A percentile compares a stretch with the other conserved stretches of the same genome.
These are phyloP conservation scores for Alternaria ethzedia DNA, from an alignment of 2,329 filamentous ascomycete species.

Conservation along the genomic window DNA sequence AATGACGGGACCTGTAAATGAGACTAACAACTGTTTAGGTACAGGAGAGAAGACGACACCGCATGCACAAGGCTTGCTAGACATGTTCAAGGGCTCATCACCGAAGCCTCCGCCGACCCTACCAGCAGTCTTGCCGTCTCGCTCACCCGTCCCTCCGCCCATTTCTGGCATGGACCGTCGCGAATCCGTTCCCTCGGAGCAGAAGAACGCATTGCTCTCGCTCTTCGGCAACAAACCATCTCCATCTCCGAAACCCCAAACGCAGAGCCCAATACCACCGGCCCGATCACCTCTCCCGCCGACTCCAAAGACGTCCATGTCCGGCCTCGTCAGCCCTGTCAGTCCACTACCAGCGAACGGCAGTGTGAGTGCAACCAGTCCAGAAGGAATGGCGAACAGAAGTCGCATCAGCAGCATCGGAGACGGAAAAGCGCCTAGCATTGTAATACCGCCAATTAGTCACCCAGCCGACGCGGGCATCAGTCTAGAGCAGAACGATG, in stretches of 20 bases:
- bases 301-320: slow-evolving; percentile 39
- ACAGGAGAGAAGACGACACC: slow-evolving; percentile 15
- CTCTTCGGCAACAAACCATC: slow-evolving; percentile 39
- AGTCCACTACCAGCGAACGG: slow-evolving; percentile 43
- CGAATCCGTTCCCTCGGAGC: slow-evolving; percentile 37
- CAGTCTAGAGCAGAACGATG: not conserved
- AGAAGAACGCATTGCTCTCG: slow-evolving; percentile 46
- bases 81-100: slow-evolving; percentile 27
- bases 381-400: slow-evolving; percentile 34
- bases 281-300: slow-evolving; percentile 31
- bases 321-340: slow-evolving; percentile 48
- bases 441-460: slow-evolving; percentile 27
- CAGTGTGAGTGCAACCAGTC: slow-evolving; percentile 30
- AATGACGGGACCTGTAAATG: not conserved
- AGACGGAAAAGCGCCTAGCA: slow-evolving; percentile 24
- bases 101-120: slow-evolving; percentile 18
- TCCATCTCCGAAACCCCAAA: slow-evolving; percentile 15
- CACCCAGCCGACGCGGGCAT: slow-evolving; percentile 10
- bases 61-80: slow-evolving; percentile 28
- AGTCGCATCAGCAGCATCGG: slow-evolving; percentile 46
- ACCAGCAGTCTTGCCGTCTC: slow-evolving; percentile 9
- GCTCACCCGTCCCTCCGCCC: slow-evolving; percentile 12
- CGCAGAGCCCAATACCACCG: slow-evolving; percentile 27
- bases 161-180: slow-evolving; percentile 30
- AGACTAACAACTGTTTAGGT: not conserved